Conservation (phyloP, 2,329 filamentous ascomycete species). For the Ascosphaera aggregata region DNA sequence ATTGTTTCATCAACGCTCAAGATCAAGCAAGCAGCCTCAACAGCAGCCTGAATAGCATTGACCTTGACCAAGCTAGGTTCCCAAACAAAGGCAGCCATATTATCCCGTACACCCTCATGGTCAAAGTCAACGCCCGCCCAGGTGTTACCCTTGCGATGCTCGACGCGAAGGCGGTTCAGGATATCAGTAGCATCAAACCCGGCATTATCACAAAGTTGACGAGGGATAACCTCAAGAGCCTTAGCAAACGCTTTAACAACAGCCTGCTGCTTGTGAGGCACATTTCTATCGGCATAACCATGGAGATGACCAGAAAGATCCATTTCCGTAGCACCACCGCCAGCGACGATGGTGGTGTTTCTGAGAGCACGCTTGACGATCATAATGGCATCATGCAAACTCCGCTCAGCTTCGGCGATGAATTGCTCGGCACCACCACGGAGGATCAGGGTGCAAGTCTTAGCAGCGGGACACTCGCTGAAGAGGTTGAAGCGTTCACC, state of each 20-base stretch:
- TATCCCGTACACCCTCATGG: conserved; percentile 78
- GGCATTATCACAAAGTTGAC: conserved; percentile 94
- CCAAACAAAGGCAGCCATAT: conserved; percentile 93
- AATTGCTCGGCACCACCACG: conserved; percentile 96
- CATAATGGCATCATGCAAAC: conserved; percentile 98
- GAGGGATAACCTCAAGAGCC: conserved; percentile 85
- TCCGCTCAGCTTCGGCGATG: conserved; percentile 94
- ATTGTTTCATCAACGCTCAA: conserved; percentile 96
- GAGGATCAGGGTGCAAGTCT: conserved; percentile 89
- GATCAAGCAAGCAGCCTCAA: conserved; percentile 87
- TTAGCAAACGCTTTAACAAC: conserved; percentile 98
- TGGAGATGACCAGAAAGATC: conserved; percentile 87
- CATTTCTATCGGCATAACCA: conserved; percentile 74
- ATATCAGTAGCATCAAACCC: conserved; percentile 98
- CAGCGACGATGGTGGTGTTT: conserved; percentile 84
- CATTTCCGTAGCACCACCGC: conserved; percentile 91
- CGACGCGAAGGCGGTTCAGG: conserved; percentile 82
- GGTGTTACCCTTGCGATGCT: conserved; percentile 76
- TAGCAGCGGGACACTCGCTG: conserved; percentile 80
- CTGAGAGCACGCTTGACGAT: conserved; percentile 96
- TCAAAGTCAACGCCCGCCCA: conserved; percentile 96
- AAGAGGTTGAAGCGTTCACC: conserved; percentile 98
- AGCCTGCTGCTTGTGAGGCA: conserved; percentile 84
- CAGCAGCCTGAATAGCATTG: conserved; percentile 89
- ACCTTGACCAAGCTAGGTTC: conserved; percentile 90